phyloP scores from a whole-genome alignment of 805 yeast genomes.

The Starmerella sirachaensis region DNA sequence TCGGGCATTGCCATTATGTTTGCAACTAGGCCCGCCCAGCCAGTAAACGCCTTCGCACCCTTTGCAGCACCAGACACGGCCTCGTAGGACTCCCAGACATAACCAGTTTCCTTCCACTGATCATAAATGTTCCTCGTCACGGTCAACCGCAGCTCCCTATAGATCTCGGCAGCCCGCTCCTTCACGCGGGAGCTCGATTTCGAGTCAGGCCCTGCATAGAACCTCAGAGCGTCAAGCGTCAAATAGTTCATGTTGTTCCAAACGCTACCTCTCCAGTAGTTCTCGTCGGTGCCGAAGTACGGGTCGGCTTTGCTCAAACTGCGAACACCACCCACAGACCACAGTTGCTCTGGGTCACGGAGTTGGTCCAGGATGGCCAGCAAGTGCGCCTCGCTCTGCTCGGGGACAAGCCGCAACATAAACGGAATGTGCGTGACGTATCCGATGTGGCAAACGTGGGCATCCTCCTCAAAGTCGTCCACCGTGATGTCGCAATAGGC shows the following conservation, averaged over 20 bases:
- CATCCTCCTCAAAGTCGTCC: constrained; percentile 55
- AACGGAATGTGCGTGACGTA: constrained; percentile 82
- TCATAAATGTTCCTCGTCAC: constrained; percentile 53
- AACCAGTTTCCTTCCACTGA: constrained; percentile 68
- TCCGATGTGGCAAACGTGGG: constrained; percentile 75
- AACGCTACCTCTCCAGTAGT: constrained; percentile 91
- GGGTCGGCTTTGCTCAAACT: constrained; percentile 60
- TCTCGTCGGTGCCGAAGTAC: constrained; percentile 63
- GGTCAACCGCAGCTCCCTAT: constrained; percentile 48
- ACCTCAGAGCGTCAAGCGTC: constrained; percentile 52
- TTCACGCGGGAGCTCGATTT: constrained; percentile 24
- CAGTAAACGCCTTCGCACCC: constrained; percentile 82
- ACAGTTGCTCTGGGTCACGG: constrained; percentile 58
- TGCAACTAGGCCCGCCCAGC: constrained; percentile 83
- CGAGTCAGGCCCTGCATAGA: constrained; percentile 37
- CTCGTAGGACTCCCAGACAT: constrained; percentile 83
- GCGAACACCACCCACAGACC: constrained; percentile 69
- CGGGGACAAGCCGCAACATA: constrained; percentile 48
- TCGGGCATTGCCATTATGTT: constrained; percentile 77
- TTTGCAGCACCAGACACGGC: constrained; percentile 60
- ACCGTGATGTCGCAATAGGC: constrained; percentile 77
- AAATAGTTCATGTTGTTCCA: constrained; percentile 90
- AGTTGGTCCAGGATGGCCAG: constrained; percentile 44
- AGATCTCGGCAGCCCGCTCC: constrained; percentile 38
- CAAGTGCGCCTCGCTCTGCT: constrained; percentile 38